Evolutionary conservation across 73 alveolate species (phyloP).

Genomic region (Paramecium sexaurelia): DNA sequence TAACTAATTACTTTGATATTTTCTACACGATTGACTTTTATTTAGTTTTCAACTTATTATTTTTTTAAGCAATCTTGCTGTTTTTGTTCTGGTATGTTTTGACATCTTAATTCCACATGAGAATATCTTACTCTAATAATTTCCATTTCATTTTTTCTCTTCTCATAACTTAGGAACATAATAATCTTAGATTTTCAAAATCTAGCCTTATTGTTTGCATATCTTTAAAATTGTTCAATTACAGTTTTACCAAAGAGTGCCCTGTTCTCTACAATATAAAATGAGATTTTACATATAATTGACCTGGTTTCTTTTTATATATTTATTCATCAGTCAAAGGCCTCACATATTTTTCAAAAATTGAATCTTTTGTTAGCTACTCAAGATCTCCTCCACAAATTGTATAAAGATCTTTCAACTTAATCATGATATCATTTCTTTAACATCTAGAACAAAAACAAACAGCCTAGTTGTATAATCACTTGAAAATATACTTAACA

Average conservation of each 20-base stretch:
- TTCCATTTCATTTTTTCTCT: constrained; percentile 53
- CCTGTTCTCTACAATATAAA: constrained; percentile 8
- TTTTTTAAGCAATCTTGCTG: neutral
- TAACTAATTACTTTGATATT: neutral
- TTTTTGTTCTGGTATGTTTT: neutral
- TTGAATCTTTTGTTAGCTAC: constrained; percentile 31
- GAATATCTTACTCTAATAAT: neutral
- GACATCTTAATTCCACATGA: neutral
- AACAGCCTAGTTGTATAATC: neutral
- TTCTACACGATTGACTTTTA: neutral
- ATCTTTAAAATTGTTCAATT: constrained; percentile 1
- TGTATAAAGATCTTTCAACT: constrained; percentile 23
- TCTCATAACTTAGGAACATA: constrained; percentile 20
- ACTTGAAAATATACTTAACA: neutral
- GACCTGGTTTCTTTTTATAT: neutral
- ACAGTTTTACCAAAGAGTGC: neutral
- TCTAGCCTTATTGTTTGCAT: constrained; percentile 28
- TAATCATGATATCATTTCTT: constrained; percentile 48
- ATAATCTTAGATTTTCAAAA: constrained; percentile 50
- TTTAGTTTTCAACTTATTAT: neutral
- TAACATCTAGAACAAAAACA: constrained; percentile 58
- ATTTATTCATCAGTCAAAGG: constrained; percentile 10
- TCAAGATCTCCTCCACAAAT: constrained; percentile 54
- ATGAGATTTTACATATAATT: neutral
- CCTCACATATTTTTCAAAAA: constrained; percentile 43